Conservation (phyloP, 768 basidiomycete genomes). For the Phylloporus rhodoxanthus region DNA sequence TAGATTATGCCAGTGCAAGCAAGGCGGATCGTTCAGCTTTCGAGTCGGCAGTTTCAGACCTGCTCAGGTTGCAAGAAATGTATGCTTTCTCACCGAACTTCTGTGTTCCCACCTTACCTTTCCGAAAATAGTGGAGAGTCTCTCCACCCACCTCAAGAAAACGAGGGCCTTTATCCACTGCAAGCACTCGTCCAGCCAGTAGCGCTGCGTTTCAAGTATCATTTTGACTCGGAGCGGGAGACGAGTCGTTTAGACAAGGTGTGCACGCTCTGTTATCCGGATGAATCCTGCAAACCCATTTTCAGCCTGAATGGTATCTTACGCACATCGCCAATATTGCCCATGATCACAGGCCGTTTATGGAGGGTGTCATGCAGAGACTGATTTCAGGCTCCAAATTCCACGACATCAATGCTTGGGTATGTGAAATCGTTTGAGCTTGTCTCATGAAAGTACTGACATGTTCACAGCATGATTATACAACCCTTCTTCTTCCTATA, state of each 20-base stretch:
- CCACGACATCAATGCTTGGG: slow-evolving; percentile 67
- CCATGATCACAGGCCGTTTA: slow-evolving; percentile 79
- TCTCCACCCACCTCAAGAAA: slow-evolving; percentile 30
- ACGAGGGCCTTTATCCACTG: slow-evolving; percentile 70
- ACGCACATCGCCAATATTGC: slow-evolving; percentile 83
- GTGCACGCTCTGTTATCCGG: not conserved
- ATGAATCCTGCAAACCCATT: not conserved
- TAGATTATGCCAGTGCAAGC: slow-evolving; percentile 54
- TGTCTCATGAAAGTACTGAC: slow-evolving; percentile 1
- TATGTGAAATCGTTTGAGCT: slow-evolving; percentile 31
- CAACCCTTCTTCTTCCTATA: slow-evolving; percentile 67
- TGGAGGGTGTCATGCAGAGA: slow-evolving; percentile 68
- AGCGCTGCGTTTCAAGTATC: slow-evolving; percentile 85
- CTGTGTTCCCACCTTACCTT: slow-evolving; percentile 1
- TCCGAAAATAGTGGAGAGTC: slow-evolving; percentile 44
- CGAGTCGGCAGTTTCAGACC: slow-evolving; percentile 69
- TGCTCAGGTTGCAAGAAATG: slow-evolving; percentile 76
- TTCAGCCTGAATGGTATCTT: slow-evolving; percentile 95
- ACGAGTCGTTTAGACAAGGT: slow-evolving; percentile 96
- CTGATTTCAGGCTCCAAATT: slow-evolving; percentile 62
- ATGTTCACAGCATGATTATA: slow-evolving; percentile 72
- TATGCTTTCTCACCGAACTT: slow-evolving; percentile 35
- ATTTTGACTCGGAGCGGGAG: slow-evolving; percentile 80
- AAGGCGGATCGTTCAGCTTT: slow-evolving; percentile 56
- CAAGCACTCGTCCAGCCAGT: slow-evolving; percentile 82